phyloP scores from a whole-genome alignment of 305 asterid species.

The Solanum hybrid region DNA sequence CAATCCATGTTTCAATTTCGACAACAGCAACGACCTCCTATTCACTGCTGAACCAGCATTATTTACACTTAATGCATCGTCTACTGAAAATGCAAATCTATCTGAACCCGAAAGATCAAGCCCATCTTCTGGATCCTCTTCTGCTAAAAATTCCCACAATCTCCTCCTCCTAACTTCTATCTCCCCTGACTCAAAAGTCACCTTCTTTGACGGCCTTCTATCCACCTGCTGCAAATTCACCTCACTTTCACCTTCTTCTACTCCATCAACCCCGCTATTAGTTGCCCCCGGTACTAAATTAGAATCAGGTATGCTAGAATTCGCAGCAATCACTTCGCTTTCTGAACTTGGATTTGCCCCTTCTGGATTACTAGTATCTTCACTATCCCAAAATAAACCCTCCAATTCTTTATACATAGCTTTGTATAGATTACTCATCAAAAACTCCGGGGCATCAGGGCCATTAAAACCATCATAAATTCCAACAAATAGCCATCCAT shows the following conservation, averaged over 20 bases:
- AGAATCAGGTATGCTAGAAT: slow-evolving; percentile 22
- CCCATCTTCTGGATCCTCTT: slow-evolving; percentile 79
- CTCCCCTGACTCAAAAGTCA: slow-evolving; percentile 58
- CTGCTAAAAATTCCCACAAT: slow-evolving; percentile 87
- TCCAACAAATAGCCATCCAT: slow-evolving; percentile 96
- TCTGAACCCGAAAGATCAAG: slow-evolving; percentile 98
- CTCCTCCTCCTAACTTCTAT: slow-evolving; percentile 77
- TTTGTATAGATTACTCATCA: slow-evolving; percentile 84
- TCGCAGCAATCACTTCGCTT: slow-evolving; percentile 21
- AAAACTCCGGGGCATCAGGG: slow-evolving; percentile 97
- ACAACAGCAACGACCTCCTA: slow-evolving; percentile 68
- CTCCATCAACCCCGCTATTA: slow-evolving; percentile 22
- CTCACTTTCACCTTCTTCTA: slow-evolving; percentile 34
- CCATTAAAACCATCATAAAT: slow-evolving; percentile 97
- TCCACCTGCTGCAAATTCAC: slow-evolving; percentile 15
- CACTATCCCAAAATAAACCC: slow-evolving; percentile 92
- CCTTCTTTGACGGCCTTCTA: slow-evolving; percentile 40
- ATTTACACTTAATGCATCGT: slow-evolving; percentile 81
- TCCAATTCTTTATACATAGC: slow-evolving; percentile 81
- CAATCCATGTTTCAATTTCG: slow-evolving; percentile 80
- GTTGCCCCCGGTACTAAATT: slow-evolving; percentile 20
- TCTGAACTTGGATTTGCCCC: slow-evolving; percentile 31
- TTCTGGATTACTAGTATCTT: slow-evolving; percentile 24
- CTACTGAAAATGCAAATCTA: slow-evolving; percentile 91
- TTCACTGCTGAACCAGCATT: slow-evolving; percentile 69